phyloP scores from a whole-genome alignment of 2,329 filamentous ascomycete species.

The Apiospora kogelbergensis region DNA sequence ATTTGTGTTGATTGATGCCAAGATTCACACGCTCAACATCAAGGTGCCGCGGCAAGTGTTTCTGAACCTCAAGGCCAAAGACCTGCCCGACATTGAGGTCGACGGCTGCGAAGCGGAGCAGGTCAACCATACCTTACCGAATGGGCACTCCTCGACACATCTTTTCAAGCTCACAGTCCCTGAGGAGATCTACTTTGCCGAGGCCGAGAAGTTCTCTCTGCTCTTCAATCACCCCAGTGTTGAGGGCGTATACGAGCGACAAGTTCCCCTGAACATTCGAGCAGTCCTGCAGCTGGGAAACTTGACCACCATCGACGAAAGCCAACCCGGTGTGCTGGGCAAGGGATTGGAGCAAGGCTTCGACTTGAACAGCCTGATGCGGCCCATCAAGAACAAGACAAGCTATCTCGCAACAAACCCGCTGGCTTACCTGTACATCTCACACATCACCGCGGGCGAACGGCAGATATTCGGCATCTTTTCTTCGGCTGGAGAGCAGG shows the following conservation, averaged over 20 bases:
- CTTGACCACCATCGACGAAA: constrained; percentile 89
- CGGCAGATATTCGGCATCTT: constrained; percentile 92
- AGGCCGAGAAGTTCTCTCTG: constrained; percentile 77
- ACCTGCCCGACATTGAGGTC: constrained; percentile 85
- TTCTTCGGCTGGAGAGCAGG: constrained; percentile 77
- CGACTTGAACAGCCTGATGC: constrained; percentile 74
- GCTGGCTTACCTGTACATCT: constrained; percentile 86
- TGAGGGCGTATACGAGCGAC: constrained; percentile 95
- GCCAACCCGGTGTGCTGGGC: constrained; percentile 84
- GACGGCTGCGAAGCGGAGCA: constrained; percentile 87
- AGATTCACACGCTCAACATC: constrained; percentile 84
- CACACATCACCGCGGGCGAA: constrained; percentile 88
- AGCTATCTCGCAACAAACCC: constrained; percentile 71
- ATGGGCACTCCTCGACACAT: constrained; percentile 90
- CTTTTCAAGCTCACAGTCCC: constrained; percentile 91
- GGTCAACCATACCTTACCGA: constrained; percentile 88
- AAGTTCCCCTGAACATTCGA: constrained; percentile 82
- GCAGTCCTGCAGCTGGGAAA: constrained; percentile 89
- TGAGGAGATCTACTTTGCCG: constrained; percentile 82
- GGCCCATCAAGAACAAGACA: constrained; percentile 59
- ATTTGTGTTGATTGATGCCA: constrained; percentile 89
- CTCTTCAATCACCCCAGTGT: constrained; percentile 92
- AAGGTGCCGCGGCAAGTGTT: constrained; percentile 88
- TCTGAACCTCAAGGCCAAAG: constrained; percentile 84
- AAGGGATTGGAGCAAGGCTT: constrained; percentile 94